Evolutionary conservation across 2,329 filamentous ascomycete species (phyloP), one percentile per base, ranked within the genome.

Genomic region (Fusarium verticillioides): DNA sequence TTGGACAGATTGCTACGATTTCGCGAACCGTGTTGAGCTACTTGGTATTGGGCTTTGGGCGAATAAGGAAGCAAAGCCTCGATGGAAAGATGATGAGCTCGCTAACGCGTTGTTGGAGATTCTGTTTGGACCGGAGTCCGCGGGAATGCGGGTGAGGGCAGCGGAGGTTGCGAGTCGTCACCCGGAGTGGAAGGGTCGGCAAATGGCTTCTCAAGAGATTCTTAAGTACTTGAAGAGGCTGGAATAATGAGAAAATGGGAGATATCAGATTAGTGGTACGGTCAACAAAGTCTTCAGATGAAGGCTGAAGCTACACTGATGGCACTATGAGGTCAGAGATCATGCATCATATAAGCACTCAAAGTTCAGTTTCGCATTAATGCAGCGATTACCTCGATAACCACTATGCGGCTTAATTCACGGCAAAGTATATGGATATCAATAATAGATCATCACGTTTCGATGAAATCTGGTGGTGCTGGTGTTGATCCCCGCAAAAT

Each of bases 151-250:
- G 19, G 39, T n/a, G 10, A 19, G 6, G 7, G 30, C 32, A 4
- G 3, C 4, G 21, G 32, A 62, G 10, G 10, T 32, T 19, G 32
- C 39, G 12, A 32, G 23, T n/a, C 40, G 54, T 10, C 60, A 62
- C 2, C 40, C 53, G 1, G 53, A 32, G 2, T 62, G 39, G 53
- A 7, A 26, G 12, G 53, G 60, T 5, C 53, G 60, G 8, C 40
- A 62, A 2, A 62, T 18, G 5, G 54, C 60, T 26, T 18, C 32
- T 8, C 32, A 26, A 12, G 32, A 26, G 60, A 62, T 60, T 4
- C 7, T 32, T 2, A 3, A 10, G 0, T 11, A 28, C 18, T 11
- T 37, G n/a, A 1, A 2, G 2, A 53, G 34, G 7, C 6, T 11
- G 11, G 7, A 23, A 9, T 36, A 9, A 16, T 34, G 2, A 34